Evolutionary conservation across 352 stramenopile genomes (phyloP).

Genomic region (Phytophthora tubulina): DNA sequence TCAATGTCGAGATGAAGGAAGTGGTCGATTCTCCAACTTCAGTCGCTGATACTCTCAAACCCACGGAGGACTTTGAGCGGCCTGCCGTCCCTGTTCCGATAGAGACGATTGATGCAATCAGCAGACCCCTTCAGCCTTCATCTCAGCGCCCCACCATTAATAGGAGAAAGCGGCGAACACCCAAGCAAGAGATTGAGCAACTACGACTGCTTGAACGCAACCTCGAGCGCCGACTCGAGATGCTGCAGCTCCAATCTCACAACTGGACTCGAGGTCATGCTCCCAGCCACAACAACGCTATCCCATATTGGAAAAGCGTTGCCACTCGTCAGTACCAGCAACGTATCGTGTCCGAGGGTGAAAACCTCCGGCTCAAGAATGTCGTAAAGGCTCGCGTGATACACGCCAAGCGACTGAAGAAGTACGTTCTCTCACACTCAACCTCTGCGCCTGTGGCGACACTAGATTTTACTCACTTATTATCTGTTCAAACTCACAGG

Average conservation of each 20-base stretch:
- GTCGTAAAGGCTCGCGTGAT: slow-evolving; percentile 5
- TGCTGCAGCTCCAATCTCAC: slow-evolving; percentile 1
- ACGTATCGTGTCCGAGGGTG: slow-evolving; percentile 9
- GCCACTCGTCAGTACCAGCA: slow-evolving; percentile 18
- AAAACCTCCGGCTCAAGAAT: slow-evolving; percentile 15
- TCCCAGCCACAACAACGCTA: too few species aligned
- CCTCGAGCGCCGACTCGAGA: slow-evolving; percentile 6
- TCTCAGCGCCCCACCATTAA: not conserved
- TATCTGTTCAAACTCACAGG: not conserved
- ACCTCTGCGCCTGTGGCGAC: too few species aligned
- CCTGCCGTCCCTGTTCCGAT: too few species aligned
- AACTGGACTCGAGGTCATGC: not conserved
- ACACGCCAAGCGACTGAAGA: slow-evolving; percentile 14
- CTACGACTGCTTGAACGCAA: slow-evolving; percentile 16
- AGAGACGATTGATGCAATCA: too few species aligned
- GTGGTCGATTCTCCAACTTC: not conserved
- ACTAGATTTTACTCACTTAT: too few species aligned
- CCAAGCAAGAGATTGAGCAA: slow-evolving; percentile 24
- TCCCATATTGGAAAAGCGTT: slow-evolving; percentile 4
- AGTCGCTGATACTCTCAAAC: not conserved
- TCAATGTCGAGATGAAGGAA: not conserved
- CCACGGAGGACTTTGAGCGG: not conserved
- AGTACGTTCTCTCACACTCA: not conserved
- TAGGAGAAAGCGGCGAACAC: slow-evolving; percentile 9
- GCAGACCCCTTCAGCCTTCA: too few species aligned